phyloP scores from a whole-genome alignment of 163 green algal species.

The Trebouxiophyceae sp. region DNA sequence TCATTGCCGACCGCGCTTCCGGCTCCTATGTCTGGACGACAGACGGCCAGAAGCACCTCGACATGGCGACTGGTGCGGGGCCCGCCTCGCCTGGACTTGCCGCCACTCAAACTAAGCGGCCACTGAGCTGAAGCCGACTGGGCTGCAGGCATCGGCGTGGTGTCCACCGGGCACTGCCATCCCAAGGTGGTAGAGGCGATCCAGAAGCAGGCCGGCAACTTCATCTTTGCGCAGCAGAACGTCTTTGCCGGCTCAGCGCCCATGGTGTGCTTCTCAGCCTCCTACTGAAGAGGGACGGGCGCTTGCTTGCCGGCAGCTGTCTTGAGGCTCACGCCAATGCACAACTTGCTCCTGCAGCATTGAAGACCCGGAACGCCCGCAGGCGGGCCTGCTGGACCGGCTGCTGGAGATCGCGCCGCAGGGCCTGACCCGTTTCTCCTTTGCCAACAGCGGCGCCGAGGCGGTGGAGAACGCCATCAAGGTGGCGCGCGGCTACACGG shows the following conservation, averaged over 20 bases:
- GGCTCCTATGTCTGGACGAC: slow-evolving; percentile 61
- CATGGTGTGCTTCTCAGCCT: slow-evolving; percentile 17
- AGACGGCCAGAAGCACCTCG: slow-evolving; percentile 57
- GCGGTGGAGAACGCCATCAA: slow-evolving; percentile 87
- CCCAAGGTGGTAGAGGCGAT: slow-evolving; percentile 67
- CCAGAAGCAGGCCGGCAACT: slow-evolving; percentile 48
- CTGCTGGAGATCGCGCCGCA: slow-evolving; percentile 53
- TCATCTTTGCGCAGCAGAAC: slow-evolving; percentile 83
- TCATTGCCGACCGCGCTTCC: slow-evolving; percentile 45
- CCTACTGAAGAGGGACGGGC: too few species aligned
- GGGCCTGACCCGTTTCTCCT: slow-evolving; percentile 54
- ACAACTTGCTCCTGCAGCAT: too few species aligned
- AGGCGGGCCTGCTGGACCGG: slow-evolving; percentile 50
- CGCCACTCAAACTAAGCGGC: neutral
- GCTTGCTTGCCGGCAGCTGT: too few species aligned
- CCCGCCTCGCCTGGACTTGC: neutral
- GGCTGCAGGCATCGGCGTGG: slow-evolving; percentile 63
- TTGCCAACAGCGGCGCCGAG: slow-evolving; percentile 73
- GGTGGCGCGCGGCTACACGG: slow-evolving; percentile 64
- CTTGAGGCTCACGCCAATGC: too few species aligned
- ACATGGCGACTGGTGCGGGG: slow-evolving; percentile 53
- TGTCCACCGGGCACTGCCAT: slow-evolving; percentile 79
- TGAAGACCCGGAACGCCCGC: too few species aligned
- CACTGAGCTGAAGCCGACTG: neutral
- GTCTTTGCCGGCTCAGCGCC: slow-evolving; percentile 40